These are phyloP conservation scores for Ophiostoma triangulosporum DNA, from an alignment of 2,329 filamentous ascomycete species.

Conservation along the genomic window DNA sequence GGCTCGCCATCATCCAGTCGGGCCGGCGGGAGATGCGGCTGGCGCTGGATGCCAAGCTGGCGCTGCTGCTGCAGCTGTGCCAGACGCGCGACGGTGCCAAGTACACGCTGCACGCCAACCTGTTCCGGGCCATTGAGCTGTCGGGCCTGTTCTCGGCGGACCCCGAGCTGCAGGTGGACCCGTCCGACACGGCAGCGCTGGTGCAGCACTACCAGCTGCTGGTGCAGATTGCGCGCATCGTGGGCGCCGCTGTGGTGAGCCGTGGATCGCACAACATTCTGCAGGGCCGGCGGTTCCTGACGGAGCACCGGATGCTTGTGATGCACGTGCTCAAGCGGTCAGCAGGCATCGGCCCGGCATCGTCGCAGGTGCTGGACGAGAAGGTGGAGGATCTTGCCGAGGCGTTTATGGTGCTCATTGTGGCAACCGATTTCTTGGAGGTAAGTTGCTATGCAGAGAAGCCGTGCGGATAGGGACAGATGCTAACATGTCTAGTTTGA, in stretches of 20 bases:
- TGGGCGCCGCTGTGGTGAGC: conserved; percentile 69
- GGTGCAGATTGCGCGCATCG: conserved; percentile 63
- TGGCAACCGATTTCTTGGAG: conserved; percentile 73
- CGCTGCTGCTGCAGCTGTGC: conserved; percentile 70
- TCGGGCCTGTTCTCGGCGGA: conserved; percentile 82
- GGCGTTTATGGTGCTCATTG: conserved; percentile 70
- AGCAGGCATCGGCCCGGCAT: conserved; percentile 47
- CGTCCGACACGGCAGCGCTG: conserved; percentile 31
- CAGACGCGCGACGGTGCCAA: conserved; percentile 76
- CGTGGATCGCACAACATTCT: conserved; percentile 71
- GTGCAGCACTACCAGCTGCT: conserved; percentile 76
- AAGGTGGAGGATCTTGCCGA: conserved; percentile 68
- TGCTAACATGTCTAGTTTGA: conserved; percentile 22
- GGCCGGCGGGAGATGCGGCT: conserved; percentile 31
- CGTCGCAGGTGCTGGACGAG: conserved; percentile 33
- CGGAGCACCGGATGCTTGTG: conserved; percentile 70
- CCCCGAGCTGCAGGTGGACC: conserved; percentile 74
- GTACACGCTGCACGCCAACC: conserved; percentile 74
- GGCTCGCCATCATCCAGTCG: conserved; percentile 33
- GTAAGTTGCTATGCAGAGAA: conserved; percentile 38
- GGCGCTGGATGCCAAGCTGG: conserved; percentile 58
- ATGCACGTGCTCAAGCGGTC: conserved; percentile 83
- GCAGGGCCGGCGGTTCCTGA: conserved; percentile 67
- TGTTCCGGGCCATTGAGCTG: conserved; percentile 68
- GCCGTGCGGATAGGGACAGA: no score